Evolutionary conservation across 2,329 filamentous ascomycete species (phyloP).

Genomic region (Nemania sp.): DNA sequence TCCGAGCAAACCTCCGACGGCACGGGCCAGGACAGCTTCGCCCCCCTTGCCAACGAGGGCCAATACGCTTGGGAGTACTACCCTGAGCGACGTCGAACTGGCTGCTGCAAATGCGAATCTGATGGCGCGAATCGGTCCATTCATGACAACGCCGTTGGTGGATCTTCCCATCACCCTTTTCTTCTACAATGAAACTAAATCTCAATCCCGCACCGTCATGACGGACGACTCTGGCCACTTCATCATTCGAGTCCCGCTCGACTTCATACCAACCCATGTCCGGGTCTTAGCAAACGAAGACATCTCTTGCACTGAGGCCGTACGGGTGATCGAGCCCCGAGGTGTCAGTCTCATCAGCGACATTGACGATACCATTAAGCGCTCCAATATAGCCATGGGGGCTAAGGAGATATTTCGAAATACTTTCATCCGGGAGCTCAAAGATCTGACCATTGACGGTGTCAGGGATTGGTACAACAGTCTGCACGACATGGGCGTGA

Average conservation of each 20-base stretch:
- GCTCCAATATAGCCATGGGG: constrained; percentile 85
- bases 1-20: constrained; percentile 25
- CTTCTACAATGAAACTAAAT: constrained; percentile 86
- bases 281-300: constrained; percentile 84
- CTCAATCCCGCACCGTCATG: constrained; percentile 79
- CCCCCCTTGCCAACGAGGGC: constrained; percentile 48
- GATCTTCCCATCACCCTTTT: constrained; percentile 85
- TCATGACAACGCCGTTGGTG: constrained; percentile 81
- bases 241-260: constrained; percentile 74
- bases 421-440: constrained; percentile 86
- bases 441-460: constrained; percentile 80
- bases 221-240: constrained; percentile 94
- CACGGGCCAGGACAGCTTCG: constrained; percentile 47
- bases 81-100: constrained; percentile 78
- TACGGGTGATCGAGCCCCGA: constrained; percentile 74
- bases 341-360: constrained; percentile 96
- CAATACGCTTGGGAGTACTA: constrained; percentile 44
- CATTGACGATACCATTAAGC: constrained; percentile 96
- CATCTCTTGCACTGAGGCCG: constrained; percentile 77
- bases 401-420: constrained; percentile 95
- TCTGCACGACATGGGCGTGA: constrained; percentile 79
- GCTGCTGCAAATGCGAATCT: constrained; percentile 81
- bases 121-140: constrained; percentile 85
- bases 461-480: constrained; percentile 87
- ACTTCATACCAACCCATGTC: constrained; percentile 89